Conservation (phyloP, 208 protist genomes). For the Novymonas esmeraldas region DNA sequence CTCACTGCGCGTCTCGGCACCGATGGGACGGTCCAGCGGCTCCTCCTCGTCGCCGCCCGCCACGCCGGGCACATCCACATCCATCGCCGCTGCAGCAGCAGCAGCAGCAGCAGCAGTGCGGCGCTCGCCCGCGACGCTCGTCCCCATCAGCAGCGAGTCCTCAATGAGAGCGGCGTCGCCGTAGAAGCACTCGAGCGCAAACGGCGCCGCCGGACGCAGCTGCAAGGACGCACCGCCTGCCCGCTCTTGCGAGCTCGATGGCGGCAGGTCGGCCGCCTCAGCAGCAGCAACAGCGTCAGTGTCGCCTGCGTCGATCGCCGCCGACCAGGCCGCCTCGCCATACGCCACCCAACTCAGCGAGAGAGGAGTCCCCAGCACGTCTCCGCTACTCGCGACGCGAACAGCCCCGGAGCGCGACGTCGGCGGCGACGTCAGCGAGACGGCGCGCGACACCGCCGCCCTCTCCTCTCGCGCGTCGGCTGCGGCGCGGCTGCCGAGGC, state of each 20-base stretch:
- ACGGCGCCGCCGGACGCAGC: conserved; percentile 3
- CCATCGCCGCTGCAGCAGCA: too few species aligned
- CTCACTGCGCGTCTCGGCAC: conserved; percentile 31
- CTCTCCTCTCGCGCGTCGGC: conserved; percentile 13
- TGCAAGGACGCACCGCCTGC: background rate
- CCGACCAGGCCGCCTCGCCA: background rate
- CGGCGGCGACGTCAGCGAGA: background rate
- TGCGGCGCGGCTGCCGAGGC: conserved; percentile 19
- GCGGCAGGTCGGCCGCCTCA: too few species aligned
- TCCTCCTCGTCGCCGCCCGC: conserved; percentile 16
- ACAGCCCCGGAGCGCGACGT: background rate
- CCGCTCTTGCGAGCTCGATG: background rate
- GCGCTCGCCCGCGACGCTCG: background rate
- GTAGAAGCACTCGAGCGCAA: conserved; percentile 13
- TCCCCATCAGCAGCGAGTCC: background rate
- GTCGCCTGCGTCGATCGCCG: background rate
- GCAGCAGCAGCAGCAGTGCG: too few species aligned
- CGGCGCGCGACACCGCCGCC: conserved; percentile 2
- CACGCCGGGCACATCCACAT: too few species aligned
- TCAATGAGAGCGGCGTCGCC: background rate
- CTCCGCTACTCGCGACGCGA: background rate
- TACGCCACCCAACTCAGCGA: background rate
- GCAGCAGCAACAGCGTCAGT: background rate
- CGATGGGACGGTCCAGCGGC: conserved; percentile 34
- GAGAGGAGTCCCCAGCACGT: background rate